Base-by-base conservation (phyloP, 768 basidiomycete genomes). In the Pleurotus platypus region DNA sequence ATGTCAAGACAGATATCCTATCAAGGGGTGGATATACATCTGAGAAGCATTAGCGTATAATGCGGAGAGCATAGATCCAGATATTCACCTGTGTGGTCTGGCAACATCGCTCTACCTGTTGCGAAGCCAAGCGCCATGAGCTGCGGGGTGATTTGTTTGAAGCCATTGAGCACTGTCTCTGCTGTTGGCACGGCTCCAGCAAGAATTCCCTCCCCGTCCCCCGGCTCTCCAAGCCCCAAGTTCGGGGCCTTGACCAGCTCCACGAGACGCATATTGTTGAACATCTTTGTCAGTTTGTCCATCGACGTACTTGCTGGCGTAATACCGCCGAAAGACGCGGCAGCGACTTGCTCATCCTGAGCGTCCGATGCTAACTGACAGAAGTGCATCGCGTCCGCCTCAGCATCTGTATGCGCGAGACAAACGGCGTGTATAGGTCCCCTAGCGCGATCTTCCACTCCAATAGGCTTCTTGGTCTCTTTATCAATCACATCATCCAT, bases 61-160 rank as follows among this genome's bases (percentile, higher is more conserved):
- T 7, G 13, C 16, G 12, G 30, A 15, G 24, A 8, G 20, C 22
- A 22, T n/a, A 54, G 26, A 58, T 30, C 5, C 40, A 20, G 9
- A 7, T 26, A 64, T 69, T 56, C 55, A 76, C 85, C 86, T 60
- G 74, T 76, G 67, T 93, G 91, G 60, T 89, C 83, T 4, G 89
- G 87, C 18, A 78, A 46, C 16, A 92, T 67, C 1, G 80, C 76
- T 62, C 75, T 78, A 18, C 90, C 88, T 3, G 87, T 87, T 4
- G 90, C 88, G 67, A 82, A 92, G 9, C 90, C 89, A 22, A 93
- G 68, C 0, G 86, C 83, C 83, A 93, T 80, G 37, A 93, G 75
- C 63, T 90, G 81, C 0, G 90, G 89, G 0, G 90, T 91, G 45
- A 92, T 79, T 65, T 86, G 77, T 59, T 81, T 74, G 5, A 90